Conservation (phyloP, 2,329 filamentous ascomycete genomes). For the Paracoccidioides brasiliensis region DNA sequence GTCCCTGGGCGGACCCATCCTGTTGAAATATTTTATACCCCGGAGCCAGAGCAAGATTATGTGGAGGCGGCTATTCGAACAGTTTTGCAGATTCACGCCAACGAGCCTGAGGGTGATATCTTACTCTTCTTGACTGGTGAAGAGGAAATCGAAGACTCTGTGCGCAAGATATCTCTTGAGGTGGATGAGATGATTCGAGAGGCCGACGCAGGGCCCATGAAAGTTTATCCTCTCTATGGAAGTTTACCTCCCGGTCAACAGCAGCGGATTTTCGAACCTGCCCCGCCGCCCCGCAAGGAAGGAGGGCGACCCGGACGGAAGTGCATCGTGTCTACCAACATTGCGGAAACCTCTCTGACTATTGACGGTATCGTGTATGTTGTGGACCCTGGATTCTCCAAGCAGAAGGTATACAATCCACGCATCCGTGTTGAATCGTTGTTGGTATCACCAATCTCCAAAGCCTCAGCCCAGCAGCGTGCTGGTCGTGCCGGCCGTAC, state of each 20-base stretch:
- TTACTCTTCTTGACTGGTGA: conserved; percentile 92
- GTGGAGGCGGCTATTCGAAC: conserved; percentile 90
- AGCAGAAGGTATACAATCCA: conserved; percentile 98
- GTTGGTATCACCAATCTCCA: conserved; percentile 94
- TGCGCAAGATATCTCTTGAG: conserved; percentile 80
- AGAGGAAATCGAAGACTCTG: conserved; percentile 95
- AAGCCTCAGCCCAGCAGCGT: conserved; percentile 90
- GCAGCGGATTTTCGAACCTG: conserved; percentile 86
- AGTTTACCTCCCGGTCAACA: conserved; percentile 85
- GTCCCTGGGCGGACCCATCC: conserved; percentile 92
- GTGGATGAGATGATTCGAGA: conserved; percentile 85
- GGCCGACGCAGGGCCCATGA: conserved; percentile 78
- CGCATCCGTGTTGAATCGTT: conserved; percentile 92
- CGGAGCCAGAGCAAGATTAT: conserved; percentile 90
- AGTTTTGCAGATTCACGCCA: conserved; percentile 90
- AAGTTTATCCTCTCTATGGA: conserved; percentile 87
- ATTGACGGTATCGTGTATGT: conserved; percentile 99
- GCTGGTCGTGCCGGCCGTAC: conserved; percentile 99
- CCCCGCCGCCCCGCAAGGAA: conserved; percentile 57
- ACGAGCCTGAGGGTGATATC: conserved; percentile 83
- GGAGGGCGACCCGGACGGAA: conserved; percentile 85
- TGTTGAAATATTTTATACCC: conserved; percentile 97
- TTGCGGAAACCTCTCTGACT: conserved; percentile 92
- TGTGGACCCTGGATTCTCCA: conserved; percentile 97
- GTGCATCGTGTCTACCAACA: conserved; percentile 89